Evolutionary conservation across 495 filamentous ascomycete species (phyloP).

Genomic region (Symbiotaphrina buchneri): DNA sequence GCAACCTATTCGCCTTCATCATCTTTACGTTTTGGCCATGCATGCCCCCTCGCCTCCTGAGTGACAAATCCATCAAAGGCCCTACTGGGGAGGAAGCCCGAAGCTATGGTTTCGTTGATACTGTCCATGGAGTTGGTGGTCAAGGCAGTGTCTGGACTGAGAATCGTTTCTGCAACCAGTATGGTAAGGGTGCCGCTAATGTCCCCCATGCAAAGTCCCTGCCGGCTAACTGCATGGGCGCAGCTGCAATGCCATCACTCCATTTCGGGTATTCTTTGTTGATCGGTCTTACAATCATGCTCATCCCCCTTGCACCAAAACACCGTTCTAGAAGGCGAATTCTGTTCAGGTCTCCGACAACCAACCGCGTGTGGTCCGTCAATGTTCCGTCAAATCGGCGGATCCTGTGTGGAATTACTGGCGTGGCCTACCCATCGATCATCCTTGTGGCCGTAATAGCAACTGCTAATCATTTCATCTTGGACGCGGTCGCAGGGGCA

Average conservation of each 20-base stretch:
- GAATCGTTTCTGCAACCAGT: constrained; percentile 45
- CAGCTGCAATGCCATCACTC: constrained; percentile 57
- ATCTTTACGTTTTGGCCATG: constrained; percentile 60
- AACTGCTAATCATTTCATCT: constrained; percentile 45
- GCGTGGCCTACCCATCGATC: constrained; percentile 36
- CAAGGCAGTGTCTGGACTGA: constrained; percentile 48
- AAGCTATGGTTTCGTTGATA: constrained; percentile 50
- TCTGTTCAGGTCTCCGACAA: constrained; percentile 5
- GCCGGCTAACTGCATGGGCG: not conserved
- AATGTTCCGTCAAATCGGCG: constrained; percentile 19
- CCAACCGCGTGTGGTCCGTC: constrained; percentile 5
- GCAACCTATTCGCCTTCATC: constrained; percentile 56
- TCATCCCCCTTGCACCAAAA: constrained; percentile 21
- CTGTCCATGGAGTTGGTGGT: constrained; percentile 42
- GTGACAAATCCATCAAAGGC: constrained; percentile 21
- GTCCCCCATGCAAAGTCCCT: too few species aligned
- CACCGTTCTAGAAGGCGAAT: too few species aligned
- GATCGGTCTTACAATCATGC: constrained; percentile 45
- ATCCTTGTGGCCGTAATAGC: constrained; percentile 48
- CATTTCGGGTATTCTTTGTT: constrained; percentile 65
- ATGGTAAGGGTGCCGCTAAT: constrained; percentile 17
- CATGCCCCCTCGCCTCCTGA: constrained; percentile 57
- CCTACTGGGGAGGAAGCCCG: constrained; percentile 22
- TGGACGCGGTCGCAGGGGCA: constrained; percentile 47
- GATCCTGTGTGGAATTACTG: constrained; percentile 22